Evolutionary conservation across 768 basidiomycete species (phyloP).

Genomic region (Lyophyllum semitale): DNA sequence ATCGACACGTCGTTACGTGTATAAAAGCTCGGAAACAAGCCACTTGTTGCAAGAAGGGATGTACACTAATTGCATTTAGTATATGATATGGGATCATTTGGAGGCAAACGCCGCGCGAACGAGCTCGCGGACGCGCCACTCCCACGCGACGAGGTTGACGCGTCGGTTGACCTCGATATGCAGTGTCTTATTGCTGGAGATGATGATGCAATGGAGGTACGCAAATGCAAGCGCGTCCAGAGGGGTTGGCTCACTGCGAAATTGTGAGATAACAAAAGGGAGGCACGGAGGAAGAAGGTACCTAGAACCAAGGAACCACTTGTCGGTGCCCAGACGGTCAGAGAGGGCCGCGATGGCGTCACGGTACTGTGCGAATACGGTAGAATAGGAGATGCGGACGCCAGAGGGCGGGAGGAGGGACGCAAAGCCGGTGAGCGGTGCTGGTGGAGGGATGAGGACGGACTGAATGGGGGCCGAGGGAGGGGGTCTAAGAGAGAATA

Average conservation of each 20-base stretch:
- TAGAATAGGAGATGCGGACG: constrained; percentile 49
- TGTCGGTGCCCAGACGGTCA: constrained; percentile 72
- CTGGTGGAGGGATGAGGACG: constrained; percentile 63
- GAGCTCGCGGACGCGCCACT: constrained; percentile 61
- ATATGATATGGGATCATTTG: not conserved
- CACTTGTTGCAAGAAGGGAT: not conserved
- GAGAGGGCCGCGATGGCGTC: constrained; percentile 76
- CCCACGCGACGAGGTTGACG: constrained; percentile 82
- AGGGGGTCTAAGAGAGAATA: constrained; percentile 39
- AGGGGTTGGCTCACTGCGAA: constrained; percentile 66
- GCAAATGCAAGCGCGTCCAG: constrained; percentile 85
- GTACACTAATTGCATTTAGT: not conserved
- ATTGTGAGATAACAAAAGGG: not conserved
- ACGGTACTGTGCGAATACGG: constrained; percentile 59
- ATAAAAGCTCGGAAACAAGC: no score
- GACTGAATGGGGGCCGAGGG: constrained; percentile 42
- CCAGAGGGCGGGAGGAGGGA: constrained; percentile 66
- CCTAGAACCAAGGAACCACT: constrained; percentile 82
- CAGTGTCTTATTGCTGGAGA: constrained; percentile 39
- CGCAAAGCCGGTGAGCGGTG: constrained; percentile 69
- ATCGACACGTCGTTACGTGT: no score
- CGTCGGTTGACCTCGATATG: constrained; percentile 69
- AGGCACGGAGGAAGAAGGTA: constrained; percentile 25
- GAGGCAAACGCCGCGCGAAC: constrained; percentile 54
- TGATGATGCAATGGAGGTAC: constrained; percentile 70